phyloP scores from a whole-genome alignment of 257 asterid genomes.

The Henckelia pumila region DNA sequence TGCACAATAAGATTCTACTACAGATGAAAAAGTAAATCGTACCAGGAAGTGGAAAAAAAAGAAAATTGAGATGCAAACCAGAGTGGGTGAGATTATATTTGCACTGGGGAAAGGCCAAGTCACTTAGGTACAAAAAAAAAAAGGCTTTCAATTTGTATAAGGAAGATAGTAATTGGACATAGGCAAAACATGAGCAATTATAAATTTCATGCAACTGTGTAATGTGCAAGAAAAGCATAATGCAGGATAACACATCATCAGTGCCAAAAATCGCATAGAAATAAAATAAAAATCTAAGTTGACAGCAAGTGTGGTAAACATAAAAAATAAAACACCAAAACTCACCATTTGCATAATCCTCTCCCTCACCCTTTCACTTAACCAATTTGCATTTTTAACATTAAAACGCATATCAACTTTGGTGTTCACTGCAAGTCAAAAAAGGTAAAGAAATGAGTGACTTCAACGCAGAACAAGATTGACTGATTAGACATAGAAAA shows the following conservation, averaged over 20 bases:
- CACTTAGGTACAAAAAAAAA: neutral
- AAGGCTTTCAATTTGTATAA: neutral
- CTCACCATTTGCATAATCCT: conserved; percentile 86
- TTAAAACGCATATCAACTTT: conserved; percentile 98
- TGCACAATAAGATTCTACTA: neutral
- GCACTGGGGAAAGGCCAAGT: neutral
- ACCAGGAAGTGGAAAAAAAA: neutral
- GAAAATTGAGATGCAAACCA: neutral
- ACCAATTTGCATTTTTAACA: conserved; percentile 73
- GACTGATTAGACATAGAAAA: conserved; percentile 3
- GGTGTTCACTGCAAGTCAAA: conserved; percentile 56
- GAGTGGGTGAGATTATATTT: neutral
- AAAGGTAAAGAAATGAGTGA: conserved; percentile 10
- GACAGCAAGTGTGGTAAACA: conserved; percentile 5
- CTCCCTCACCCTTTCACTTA: conserved; percentile 74
- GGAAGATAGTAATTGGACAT: neutral
- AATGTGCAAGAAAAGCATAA: neutral
- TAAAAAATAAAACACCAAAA: conserved; percentile 16
- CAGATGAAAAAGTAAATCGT: neutral
- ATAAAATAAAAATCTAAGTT: neutral
- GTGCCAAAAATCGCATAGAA: neutral
- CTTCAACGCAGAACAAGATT: conserved; percentile 4
- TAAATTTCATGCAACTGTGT: neutral
- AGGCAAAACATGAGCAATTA: neutral
- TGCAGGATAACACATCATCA: conserved; percentile 6